These are phyloP conservation scores for Cucumis hystrix DNA, from an alignment of 306 rosid genomes.

Conservation along the genomic window DNA sequence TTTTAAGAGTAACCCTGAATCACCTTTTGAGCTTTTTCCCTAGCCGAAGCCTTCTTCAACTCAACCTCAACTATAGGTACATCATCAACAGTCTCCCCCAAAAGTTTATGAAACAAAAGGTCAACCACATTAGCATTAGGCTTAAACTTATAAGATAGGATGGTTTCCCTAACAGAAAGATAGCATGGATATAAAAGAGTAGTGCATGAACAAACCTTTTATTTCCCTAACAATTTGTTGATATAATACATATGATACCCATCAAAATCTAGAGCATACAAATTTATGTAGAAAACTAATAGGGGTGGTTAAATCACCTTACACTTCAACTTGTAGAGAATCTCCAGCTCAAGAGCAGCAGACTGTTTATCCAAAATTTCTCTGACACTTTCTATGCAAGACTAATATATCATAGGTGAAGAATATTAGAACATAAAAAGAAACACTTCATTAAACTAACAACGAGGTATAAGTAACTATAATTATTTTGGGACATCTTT, in stretches of 20 bases:
- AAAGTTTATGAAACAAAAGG: slow-evolving; percentile 8
- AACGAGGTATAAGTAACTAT: too few relatives aligned
- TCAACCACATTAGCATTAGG: neutral
- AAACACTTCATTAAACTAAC: too few relatives aligned
- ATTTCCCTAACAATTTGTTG: slow-evolving; percentile 21
- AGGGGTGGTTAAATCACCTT: slow-evolving; percentile 45
- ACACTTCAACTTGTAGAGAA: slow-evolving; percentile 46
- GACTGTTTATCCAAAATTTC: slow-evolving; percentile 35
- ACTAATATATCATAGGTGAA: slow-evolving; percentile 17
- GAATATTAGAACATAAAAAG: neutral
- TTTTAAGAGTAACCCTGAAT: neutral
- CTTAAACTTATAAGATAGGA: neutral
- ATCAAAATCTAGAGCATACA: slow-evolving; percentile 4
- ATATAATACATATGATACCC: neutral
- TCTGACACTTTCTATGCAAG: slow-evolving; percentile 46
- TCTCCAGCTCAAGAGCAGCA: slow-evolving; percentile 38
- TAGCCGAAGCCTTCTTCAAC: slow-evolving; percentile 71
- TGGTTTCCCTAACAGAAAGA: neutral
- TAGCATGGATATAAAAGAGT: neutral
- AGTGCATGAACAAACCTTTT: slow-evolving; percentile 40
- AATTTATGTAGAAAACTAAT: neutral
- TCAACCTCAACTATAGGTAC: slow-evolving; percentile 61
- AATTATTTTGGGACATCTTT: too few relatives aligned
- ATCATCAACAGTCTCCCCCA: slow-evolving; percentile 60
- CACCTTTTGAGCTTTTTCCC: slow-evolving; percentile 62